Evolutionary conservation across 805 yeast genomes (phyloP), one percentile per base, ranked within the genome.

Genomic region (Saccharomycopsis microspora): DNA sequence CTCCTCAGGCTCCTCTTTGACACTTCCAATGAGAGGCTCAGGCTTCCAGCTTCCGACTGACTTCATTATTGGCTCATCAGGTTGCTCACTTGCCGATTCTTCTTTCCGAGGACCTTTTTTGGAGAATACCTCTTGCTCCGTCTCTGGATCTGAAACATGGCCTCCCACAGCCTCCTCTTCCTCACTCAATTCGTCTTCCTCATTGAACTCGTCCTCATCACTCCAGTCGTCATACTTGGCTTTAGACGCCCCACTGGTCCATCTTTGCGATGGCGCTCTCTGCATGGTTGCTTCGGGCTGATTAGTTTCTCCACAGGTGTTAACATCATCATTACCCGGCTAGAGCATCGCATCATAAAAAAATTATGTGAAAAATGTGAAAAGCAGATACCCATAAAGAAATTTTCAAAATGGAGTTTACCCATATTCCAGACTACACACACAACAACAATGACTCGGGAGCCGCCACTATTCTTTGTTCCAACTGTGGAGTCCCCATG

Each of bases 401-500:
- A 19, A 19, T 19, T 19, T 19, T 19, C 19, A 48, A 41, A 3
- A 52, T 52, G 55, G 50, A 50, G 8, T 52, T 41, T 33, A 51
- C 54, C 3, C 48, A 39, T 8, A 51, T 53, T 30, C 54, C 54
- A 27, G 49, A 46, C 32, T 50, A 44, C 36, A 39, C 46, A 27
- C 50, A 49, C 8, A 42, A 47, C 11, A 27, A 5, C 7, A 46
- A 44, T 32, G 30, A 30, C 7, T 46, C 49, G 3, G 53, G 53
- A 30, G 74, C 71, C 19, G 94, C 97, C 34, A 93, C 97, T 1
- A 93, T 93, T 52, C 77, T 93, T 50, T 93, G 98, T 72, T 88
- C 95, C 68, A 87, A 86, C 82, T 93, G 98, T 82, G 97, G 97
- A 68, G 86, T 84, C 48, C 97, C 97, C 41, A 86, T 93, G 77